phyloP scores from a whole-genome alignment of 495 filamentous ascomycete species.

The Penicillium nucicola region DNA sequence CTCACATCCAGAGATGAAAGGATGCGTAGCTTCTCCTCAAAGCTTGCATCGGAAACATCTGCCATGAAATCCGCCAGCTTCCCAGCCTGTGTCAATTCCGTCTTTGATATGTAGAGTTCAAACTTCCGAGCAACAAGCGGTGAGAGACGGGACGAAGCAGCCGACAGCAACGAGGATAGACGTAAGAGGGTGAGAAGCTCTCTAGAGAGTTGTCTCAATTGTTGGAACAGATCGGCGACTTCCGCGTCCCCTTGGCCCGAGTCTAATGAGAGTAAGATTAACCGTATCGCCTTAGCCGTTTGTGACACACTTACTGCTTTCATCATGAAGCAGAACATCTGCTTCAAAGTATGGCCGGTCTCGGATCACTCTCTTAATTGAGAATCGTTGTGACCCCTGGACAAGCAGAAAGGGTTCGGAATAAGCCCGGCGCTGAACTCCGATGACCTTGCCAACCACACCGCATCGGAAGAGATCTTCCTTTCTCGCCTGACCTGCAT shows the following conservation, averaged over 20 bases:
- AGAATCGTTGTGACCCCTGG: constrained; percentile 76
- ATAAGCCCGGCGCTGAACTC: constrained; percentile 75
- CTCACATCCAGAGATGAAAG: constrained; percentile 72
- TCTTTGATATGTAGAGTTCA: constrained; percentile 77
- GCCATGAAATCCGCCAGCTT: constrained; percentile 95
- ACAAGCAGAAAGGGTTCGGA: constrained; percentile 79
- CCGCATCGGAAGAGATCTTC: constrained; percentile 75
- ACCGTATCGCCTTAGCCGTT: neutral
- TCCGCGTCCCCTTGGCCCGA: constrained; percentile 50
- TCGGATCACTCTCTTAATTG: constrained; percentile 67
- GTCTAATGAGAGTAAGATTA: constrained; percentile 22
- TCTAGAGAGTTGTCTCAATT: constrained; percentile 75
- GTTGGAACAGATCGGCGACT: constrained; percentile 66
- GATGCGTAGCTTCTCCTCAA: constrained; percentile 86
- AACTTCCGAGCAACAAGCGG: constrained; percentile 81
- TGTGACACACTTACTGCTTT: constrained; percentile 43
- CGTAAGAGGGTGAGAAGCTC: constrained; percentile 79
- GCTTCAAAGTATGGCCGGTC: constrained; percentile 86
- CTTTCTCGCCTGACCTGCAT: constrained; percentile 60
- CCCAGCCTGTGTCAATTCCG: constrained; percentile 75
- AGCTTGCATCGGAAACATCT: constrained; percentile 76
- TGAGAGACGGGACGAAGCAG: constrained; percentile 59
- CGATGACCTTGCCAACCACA: constrained; percentile 76
- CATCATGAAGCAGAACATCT: constrained; percentile 61
- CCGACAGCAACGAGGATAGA: constrained; percentile 71